Base-by-base conservation (phyloP, 2,329 filamentous ascomycete species). In the Hypoxylon sp. region DNA sequence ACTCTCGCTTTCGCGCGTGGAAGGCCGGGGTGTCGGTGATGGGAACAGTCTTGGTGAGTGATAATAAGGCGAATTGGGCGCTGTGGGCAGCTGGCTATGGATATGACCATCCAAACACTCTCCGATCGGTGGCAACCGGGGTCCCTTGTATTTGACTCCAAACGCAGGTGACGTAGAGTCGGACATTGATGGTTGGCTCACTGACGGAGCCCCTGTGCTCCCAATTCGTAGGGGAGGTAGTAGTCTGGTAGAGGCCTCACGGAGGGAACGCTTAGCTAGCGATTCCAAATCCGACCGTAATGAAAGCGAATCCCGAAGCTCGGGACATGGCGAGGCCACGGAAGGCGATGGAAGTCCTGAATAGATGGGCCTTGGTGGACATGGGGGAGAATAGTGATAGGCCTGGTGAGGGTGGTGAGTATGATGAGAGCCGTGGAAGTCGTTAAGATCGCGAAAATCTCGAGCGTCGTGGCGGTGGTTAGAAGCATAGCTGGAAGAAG, bases 241-340 rank as follows among this genome's bases (percentile, higher is more conserved):
- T n/a, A 85, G 74, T 59, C 81, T 80, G 39, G 82, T 75, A 1
- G 80, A 16, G 16, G 46, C 5, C n/a, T 79, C 9, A 78, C 73
- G 7, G 78, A 77, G 59, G 27, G 82, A 81, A 76, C 96, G 92
- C 0, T 91, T 93, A 52, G 92, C 83, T 67, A 93, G 83, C 1
- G 90, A 41, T 4, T 21, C 14, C 37, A 41, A 21, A 41, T 11
- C n/a, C 21, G 37, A 21, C 37, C 16, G 16, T 11, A 11, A 91
- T 5, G 90, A 90, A 3, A 89, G 87, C 29, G 83, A 82, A 46
- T 91, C 89, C 14, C 85, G 80, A 1, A 82, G 85, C 16, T 85
- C 83, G 52, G 82, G 78, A 63, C 83, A 81, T 2, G 90, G 92
- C 0, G 80, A 81, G 27, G 77, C 74, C 60, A 55, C 71, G 53